phyloP scores from a whole-genome alignment of 805 yeast species.

The Spathaspora hagerdaliae region DNA sequence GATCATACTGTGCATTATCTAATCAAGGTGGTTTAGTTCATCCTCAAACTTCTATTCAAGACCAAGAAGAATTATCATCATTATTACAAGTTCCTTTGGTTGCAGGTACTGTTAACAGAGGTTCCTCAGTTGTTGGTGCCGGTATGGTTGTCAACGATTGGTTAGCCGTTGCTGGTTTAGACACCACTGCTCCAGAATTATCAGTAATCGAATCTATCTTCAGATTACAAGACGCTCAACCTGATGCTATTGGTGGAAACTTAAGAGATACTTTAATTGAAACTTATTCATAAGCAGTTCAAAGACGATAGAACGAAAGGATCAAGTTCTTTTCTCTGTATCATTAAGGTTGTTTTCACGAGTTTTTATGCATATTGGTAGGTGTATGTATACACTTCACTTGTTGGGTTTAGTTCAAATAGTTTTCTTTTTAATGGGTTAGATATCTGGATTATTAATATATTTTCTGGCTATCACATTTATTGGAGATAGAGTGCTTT shows the following conservation, averaged over 20 bases:
- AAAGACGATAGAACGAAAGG: no score
- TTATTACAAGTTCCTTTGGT: slow-evolving; percentile 95
- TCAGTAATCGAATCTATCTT: slow-evolving; percentile 96
- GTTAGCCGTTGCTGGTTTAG: slow-evolving; percentile 94
- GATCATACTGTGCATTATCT: slow-evolving; percentile 90
- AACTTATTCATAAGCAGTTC: slow-evolving; percentile 62
- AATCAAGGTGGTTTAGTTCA: slow-evolving; percentile 99
- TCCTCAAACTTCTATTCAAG: slow-evolving; percentile 95
- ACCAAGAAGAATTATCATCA: slow-evolving; percentile 96
- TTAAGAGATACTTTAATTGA: slow-evolving; percentile 90
- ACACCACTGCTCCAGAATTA: slow-evolving; percentile 97
- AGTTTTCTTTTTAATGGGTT: background rate
- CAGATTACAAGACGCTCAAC: slow-evolving; percentile 87
- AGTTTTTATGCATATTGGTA: no score
- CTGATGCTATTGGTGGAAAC: slow-evolving; percentile 78
- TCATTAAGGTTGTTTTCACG: no score
- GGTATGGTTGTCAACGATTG: slow-evolving; percentile 99
- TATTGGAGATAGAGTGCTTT: no score
- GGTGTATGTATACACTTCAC: background rate
- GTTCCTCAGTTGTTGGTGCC: slow-evolving; percentile 96
- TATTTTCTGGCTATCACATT: background rate
- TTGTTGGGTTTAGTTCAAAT: background rate
- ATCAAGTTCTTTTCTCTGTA: no score
- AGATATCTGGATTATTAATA: background rate
- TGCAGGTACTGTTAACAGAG: slow-evolving; percentile 98